Percentiles rank a stretch among this genome's conserved stretches.
Conservation (phyloP, 2,329 filamentous ascomycete species). For the Pseudogymnoascus sp. region DNA sequence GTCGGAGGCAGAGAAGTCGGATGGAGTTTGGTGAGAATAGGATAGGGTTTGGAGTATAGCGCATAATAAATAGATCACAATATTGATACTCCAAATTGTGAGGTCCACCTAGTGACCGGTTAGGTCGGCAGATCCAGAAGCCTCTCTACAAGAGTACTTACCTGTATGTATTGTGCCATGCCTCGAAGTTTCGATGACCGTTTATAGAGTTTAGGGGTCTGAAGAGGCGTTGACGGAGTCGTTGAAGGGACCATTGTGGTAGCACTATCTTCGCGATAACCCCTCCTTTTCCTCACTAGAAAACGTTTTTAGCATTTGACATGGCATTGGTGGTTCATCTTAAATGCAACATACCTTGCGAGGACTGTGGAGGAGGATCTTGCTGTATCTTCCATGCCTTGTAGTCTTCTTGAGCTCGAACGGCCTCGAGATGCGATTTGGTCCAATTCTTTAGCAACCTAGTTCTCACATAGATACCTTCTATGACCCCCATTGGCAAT, state of each 20-base stretch:
- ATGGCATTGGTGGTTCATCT: background rate
- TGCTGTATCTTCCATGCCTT: background rate
- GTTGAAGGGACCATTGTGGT: background rate
- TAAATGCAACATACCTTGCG: background rate
- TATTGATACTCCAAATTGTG: background rate
- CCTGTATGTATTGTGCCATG: background rate
- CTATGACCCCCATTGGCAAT: background rate
- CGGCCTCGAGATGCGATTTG: background rate
- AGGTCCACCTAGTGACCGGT: background rate
- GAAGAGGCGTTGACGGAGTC: background rate
- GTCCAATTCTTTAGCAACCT: background rate
- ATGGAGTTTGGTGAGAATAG: background rate
- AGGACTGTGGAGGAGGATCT: background rate
- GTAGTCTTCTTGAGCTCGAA: background rate
- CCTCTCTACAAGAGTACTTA: background rate
- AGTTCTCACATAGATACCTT: background rate
- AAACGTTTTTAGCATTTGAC: background rate
- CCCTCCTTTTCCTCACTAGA: background rate
- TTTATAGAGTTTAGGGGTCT: background rate
- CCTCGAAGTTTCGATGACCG: background rate
- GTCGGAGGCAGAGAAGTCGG: background rate
- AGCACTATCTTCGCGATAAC: background rate
- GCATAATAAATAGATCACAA: background rate
- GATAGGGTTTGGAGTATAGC: background rate
- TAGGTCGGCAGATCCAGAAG: background rate